A percentile compares a stretch with the other conserved stretches of the same genome.
These are phyloP conservation scores for Clarireedia paspali DNA, from an alignment of 2,329 filamentous ascomycete genomes.

Conservation along the genomic window DNA sequence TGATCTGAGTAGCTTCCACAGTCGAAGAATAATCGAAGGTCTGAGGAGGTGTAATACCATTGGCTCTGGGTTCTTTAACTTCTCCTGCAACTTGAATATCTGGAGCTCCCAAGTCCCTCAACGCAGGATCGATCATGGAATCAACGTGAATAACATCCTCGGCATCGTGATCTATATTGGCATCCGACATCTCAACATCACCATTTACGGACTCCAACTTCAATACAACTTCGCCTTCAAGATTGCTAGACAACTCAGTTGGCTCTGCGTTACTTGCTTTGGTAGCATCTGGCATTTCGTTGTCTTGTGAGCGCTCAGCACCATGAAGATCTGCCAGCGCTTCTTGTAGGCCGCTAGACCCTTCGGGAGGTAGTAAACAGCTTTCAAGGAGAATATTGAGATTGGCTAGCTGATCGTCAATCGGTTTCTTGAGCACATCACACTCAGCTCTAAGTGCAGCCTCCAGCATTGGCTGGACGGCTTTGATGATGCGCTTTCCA, in stretches of 20 bases:
- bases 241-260: slow-evolving; percentile 2
- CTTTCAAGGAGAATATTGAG: slow-evolving; percentile 66
- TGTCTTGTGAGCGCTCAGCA: slow-evolving; percentile 33
- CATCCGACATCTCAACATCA: slow-evolving; percentile 32
- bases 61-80: slow-evolving; percentile 24
- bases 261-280: neutral
- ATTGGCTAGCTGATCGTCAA: slow-evolving; percentile 63
- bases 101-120: slow-evolving; percentile 24
- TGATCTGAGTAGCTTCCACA: slow-evolving; percentile 14
- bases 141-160: slow-evolving; percentile 10
- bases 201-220: slow-evolving; percentile 23
- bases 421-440: slow-evolving; percentile 65
- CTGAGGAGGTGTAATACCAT: slow-evolving; percentile 35
- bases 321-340: slow-evolving; percentile 30
- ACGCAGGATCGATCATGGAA: neutral
- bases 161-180: slow-evolving; percentile 21
- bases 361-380: slow-evolving; percentile 37
- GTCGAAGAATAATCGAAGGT: slow-evolving; percentile 37
- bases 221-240: neutral
- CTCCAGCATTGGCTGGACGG: slow-evolving; percentile 70
- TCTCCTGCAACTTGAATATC: slow-evolving; percentile 7
- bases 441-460: slow-evolving; percentile 71
- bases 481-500: slow-evolving; percentile 84
- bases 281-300: slow-evolving; percentile 25
- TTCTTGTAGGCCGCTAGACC: slow-evolving; percentile 3